A percentile compares a stretch with the other conserved stretches of the same genome.
phyloP scores from a whole-genome alignment of 331 rosid genomes.

The Rosa hybrid region DNA sequence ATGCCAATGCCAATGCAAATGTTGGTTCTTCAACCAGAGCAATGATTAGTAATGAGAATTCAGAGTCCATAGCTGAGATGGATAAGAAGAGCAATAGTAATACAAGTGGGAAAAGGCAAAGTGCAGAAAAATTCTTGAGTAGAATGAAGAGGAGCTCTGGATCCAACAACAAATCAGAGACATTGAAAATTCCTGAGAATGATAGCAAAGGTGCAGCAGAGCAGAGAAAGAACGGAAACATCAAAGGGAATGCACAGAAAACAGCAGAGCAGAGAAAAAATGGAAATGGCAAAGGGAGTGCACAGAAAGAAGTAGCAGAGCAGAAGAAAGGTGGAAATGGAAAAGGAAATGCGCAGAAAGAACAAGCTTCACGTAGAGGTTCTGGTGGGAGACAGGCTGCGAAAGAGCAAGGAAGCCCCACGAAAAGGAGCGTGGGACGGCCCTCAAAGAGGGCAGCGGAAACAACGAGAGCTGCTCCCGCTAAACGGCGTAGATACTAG shows the following conservation, averaged over 20 bases:
- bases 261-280: constrained; percentile 24
- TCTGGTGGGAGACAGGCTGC: constrained; percentile 23
- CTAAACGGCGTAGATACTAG: constrained; percentile 25
- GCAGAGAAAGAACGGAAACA: constrained; percentile 16
- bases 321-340: constrained; percentile 18
- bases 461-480: constrained; percentile 8
- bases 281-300: constrained; percentile 11
- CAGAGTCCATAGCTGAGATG: constrained; percentile 26
- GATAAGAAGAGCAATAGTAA: constrained; percentile 16
- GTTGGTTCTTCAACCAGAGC: constrained; percentile 16
- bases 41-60: constrained; percentile 21
- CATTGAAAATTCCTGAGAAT: constrained; percentile 17
- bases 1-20: constrained; percentile 5
- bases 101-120: constrained; percentile 21
- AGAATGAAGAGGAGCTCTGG: constrained; percentile 29
- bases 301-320: constrained; percentile 25
- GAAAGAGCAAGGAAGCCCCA: constrained; percentile 29
- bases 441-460: constrained; percentile 30
- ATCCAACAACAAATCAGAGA: constrained; percentile 20
- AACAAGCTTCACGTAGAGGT: constrained; percentile 23
- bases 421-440: constrained; percentile 27
- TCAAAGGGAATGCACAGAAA: constrained; percentile 24
- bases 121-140: constrained; percentile 35
- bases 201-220: constrained; percentile 13
- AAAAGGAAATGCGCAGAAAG: constrained; percentile 17